These are phyloP conservation scores for Pugionium dolabratum DNA, from an alignment of 345 rosid genomes.

Conservation along the genomic window DNA sequence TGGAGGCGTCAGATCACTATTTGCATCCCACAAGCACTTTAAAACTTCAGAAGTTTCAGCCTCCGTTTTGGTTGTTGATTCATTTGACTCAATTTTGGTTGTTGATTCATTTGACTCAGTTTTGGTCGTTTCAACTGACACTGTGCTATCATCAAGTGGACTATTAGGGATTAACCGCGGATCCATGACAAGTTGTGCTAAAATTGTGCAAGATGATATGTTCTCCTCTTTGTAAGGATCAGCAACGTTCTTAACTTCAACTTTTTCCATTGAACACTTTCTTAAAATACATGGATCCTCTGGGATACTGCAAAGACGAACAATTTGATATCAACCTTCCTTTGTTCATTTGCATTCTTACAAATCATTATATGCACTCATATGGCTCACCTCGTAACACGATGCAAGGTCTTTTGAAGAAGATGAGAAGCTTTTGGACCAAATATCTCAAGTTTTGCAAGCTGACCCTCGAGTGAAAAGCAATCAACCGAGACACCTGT, in stretches of 20 bases:
- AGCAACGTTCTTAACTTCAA: conserved; percentile 28
- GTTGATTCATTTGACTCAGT: conserved; percentile 27
- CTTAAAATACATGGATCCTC: conserved; percentile 42
- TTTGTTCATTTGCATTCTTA: conserved; percentile 16
- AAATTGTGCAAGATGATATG: conserved; percentile 44
- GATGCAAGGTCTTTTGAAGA: conserved; percentile 60
- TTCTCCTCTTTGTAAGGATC: conserved; percentile 44
- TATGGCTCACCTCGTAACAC: conserved; percentile 54
- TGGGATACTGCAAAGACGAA: conserved; percentile 47
- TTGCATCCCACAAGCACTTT: conserved; percentile 64
- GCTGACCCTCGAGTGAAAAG: conserved; percentile 74
- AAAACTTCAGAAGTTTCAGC: conserved; percentile 32
- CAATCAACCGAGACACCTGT: conserved; percentile 50
- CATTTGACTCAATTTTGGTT: conserved; percentile 38
- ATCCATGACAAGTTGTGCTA: conserved; percentile 56
- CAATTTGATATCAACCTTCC: conserved; percentile 11
- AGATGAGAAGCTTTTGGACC: conserved; percentile 71
- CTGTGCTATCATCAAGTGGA: conserved; percentile 35
- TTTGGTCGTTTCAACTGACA: conserved; percentile 36
- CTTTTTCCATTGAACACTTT: conserved; percentile 46
- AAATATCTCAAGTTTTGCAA: conserved; percentile 72
- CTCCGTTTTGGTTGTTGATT: conserved; percentile 31
- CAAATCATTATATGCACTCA: neutral
- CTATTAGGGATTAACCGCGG: conserved; percentile 52
- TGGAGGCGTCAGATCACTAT: conserved; percentile 49